A percentile compares a stretch with the other conserved stretches of the same genome.
Conservation (phyloP, 441 rosid species). For the Pelargonium myrrhifolium region DNA sequence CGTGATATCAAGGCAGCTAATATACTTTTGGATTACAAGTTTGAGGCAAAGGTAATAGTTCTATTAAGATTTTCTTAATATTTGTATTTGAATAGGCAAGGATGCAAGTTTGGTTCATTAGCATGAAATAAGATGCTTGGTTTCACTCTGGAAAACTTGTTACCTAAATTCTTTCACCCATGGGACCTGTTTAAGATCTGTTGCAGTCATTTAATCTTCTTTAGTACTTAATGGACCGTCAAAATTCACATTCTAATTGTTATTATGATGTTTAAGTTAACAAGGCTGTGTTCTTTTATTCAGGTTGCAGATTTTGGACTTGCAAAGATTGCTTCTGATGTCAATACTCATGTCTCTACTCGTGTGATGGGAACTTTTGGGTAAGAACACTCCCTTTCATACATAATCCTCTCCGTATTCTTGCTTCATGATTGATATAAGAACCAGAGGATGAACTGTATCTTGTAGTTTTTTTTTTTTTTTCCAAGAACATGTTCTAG, state of each 20-base stretch:
- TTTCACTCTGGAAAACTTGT: not conserved
- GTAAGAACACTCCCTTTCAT: slow-evolving; percentile 28
- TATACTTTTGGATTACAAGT: slow-evolving; percentile 79
- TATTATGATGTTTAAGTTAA: not conserved
- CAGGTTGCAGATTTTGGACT: slow-evolving; percentile 99
- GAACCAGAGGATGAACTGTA: too few species aligned
- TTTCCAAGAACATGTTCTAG: not conserved
- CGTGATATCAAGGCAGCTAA: slow-evolving; percentile 92
- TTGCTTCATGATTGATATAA: too few species aligned
- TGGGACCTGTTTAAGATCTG: not conserved
- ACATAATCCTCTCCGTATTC: not conserved
- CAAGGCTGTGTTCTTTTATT: not conserved
- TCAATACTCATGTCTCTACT: slow-evolving; percentile 89
- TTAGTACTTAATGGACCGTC: not conserved
- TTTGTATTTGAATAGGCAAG: not conserved
- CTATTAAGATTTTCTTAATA: not conserved
- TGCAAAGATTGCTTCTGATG: slow-evolving; percentile 75
- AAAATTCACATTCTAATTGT: not conserved
- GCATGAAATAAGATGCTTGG: not conserved
- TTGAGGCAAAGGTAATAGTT: slow-evolving; percentile 77
- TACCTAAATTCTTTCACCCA: not conserved
- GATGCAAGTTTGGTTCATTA: not conserved
- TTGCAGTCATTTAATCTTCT: not conserved
- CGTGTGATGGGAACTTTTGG: slow-evolving; percentile 99
- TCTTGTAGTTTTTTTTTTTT: not conserved